Conservation (phyloP, 129 eudicot genomes). For the Centrapalus pauciflorus region DNA sequence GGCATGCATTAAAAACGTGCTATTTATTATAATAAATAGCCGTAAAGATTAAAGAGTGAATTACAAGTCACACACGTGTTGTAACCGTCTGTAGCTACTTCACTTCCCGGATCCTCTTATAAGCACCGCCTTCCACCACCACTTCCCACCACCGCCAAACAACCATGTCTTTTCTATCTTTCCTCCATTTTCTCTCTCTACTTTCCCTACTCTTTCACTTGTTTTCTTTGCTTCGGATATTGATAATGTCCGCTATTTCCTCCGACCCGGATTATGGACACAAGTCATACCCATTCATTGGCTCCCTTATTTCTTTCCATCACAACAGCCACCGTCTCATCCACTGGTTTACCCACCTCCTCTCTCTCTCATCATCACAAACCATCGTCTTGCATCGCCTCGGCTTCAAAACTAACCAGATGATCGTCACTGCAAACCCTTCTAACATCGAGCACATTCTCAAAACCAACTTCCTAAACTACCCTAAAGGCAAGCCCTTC, state of each 20-base stretch:
- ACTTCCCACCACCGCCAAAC: neutral
- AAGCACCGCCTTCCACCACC: neutral
- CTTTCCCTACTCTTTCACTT: constrained; percentile 13
- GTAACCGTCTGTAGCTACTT: neutral
- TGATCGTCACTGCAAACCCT: constrained; percentile 75
- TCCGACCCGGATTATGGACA: constrained; percentile 9
- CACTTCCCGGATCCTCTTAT: neutral
- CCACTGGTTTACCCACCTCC: constrained; percentile 83
- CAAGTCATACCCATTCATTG: constrained; percentile 52
- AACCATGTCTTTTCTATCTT: constrained; percentile 27
- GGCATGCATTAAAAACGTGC: constrained; percentile 36
- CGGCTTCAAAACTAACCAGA: constrained; percentile 40
- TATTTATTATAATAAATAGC: neutral
- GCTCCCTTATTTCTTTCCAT: constrained; percentile 53
- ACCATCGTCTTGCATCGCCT: constrained; percentile 48
- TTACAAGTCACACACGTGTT: constrained; percentile 3
- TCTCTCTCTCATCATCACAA: constrained; percentile 44
- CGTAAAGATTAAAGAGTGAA: neutral
- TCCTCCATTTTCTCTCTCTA: constrained; percentile 25
- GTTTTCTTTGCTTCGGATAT: constrained; percentile 11
- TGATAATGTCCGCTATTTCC: neutral
- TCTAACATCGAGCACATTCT: constrained; percentile 61
- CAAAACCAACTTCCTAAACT: constrained; percentile 59
- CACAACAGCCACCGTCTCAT: constrained; percentile 52
- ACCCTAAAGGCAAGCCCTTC: constrained; percentile 74